Evolutionary conservation across 1,284 basidiomycete species (phyloP), one percentile per base, ranked within the genome.

Genomic region (Leccinum griseonigrum): DNA sequence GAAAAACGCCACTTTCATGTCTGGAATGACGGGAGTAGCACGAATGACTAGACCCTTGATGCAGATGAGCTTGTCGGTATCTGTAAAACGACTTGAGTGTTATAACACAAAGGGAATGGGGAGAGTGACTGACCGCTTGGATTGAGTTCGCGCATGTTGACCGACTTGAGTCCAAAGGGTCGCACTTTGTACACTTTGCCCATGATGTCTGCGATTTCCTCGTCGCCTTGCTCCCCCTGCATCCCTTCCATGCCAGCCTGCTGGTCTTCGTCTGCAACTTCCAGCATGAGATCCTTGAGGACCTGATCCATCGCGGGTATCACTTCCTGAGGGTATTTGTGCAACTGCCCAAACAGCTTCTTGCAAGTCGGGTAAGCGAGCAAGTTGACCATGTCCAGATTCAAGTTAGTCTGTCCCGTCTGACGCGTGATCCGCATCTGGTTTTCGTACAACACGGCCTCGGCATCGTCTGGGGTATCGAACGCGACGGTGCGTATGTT

Each of bases 1-100:
- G 87, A 99, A 99, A 81, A 99, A 99, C 34, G 96, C 97, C 71
- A 87, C 85, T 78, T 95, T 95, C 97, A 99, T 99, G 76, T 99
- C 97, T 2, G 97, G 97, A 61, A 99, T 98, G 71, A 99, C 91
- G 4, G 97, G 94, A 0, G 97, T 98, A 0, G 95, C 94, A 48
- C 97, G 92, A 68, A 99, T 99, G 67, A 99, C 95, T 5, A 99
- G 86, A 58, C 97, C 97, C 74, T 97, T 98, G 78, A 99, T 90
- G 57, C 88, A 91, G 29, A 98, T 92, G 43, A 99, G 88, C 76
- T 98, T 97, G 82, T 98, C 95, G 65, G 96, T 97, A 71, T 98
- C 95, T 96, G 62, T 28, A 58, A n/a, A 59, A 50, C 28, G 28
- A 57, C 54, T 61, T 63, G 22, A 65, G 29, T 38, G 51, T 40